Base-by-base conservation (phyloP, 495 filamentous ascomycete genomes). In the Xylaria nigripes region DNA sequence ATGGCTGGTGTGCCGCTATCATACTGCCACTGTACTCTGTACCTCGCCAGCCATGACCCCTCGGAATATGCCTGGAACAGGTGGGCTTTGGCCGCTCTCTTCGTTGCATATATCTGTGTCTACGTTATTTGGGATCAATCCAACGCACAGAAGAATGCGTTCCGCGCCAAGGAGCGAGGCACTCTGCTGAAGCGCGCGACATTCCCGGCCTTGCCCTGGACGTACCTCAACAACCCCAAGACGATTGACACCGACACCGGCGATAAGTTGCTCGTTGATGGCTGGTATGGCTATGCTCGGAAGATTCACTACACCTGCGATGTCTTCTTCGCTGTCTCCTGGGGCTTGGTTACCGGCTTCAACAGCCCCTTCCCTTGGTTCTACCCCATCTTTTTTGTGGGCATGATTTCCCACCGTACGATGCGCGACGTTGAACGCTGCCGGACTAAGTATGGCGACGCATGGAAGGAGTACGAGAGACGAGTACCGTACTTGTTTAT, bases 221-320 rank as follows among this genome's bases (percentile, higher is more conserved):
- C 89, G 65, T 85, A 83, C 10, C 60, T 98, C 54, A 68, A 88
- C 58, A 93, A 96, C 74, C 92, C 93, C 23, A 84, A 86, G 67
- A 85, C 80, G n/a, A 91, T 98, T 70, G 80, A 79, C 48, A 88
- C 88, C 13, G 74, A 77, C 36, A 79, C 81, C 42, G 93, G 91
- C 43, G 87, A 93, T 57, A 84, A 81, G 60, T 82, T 98, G 54
- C 75, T 98, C 29, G 83, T 82, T 25, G 90, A 95, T 62, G 93
- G 93, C 34, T 96, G 93, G 93, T 97, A 94, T 62, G 86, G 85
- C 52, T 81, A 89, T 57, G 93, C 92, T 24, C 84, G 93, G 66
- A 98, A 98, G 76, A 83, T 96, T 49, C 91, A 98, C 70, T 97
- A 97, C 66, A 85, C 88, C 5, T 94, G 89, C 70, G 93, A 98